Percentiles rank a stretch among this genome's conserved stretches.
Conservation (phyloP, 2,329 filamentous ascomycete genomes). For the Aspergillus hortae region DNA sequence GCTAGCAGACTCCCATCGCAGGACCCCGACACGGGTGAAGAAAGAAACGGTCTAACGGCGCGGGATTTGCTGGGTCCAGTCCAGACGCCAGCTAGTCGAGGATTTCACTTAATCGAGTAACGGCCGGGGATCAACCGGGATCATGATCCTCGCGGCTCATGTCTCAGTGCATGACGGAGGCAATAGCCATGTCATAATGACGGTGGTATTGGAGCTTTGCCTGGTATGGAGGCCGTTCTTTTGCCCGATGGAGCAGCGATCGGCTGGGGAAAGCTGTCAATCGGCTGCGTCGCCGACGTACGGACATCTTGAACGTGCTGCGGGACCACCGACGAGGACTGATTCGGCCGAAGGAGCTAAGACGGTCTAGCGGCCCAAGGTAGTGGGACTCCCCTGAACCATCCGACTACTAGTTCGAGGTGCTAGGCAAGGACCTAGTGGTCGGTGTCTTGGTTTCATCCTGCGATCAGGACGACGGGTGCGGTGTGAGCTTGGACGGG, state of each 20-base stretch:
- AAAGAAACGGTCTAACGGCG: neutral
- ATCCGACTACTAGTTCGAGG: neutral
- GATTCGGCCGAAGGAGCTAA: neutral
- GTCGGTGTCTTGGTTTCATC: neutral
- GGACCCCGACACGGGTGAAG: neutral
- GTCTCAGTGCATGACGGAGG: neutral
- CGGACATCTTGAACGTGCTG: too few relatives aligned
- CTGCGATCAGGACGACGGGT: too few relatives aligned
- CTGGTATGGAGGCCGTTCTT: too few relatives aligned
- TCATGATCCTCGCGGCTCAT: neutral
- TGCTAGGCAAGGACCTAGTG: too few relatives aligned
- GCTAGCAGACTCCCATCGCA: too few relatives aligned
- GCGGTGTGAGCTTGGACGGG: too few relatives aligned
- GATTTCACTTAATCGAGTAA: neutral
- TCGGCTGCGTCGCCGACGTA: too few relatives aligned
- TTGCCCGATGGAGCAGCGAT: too few relatives aligned
- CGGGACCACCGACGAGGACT: neutral
- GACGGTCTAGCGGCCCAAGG: neutral
- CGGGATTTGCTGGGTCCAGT: neutral
- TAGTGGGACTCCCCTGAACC: constrained; percentile 1
- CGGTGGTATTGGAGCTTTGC: too few relatives aligned
- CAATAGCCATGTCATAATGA: neutral
- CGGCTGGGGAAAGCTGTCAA: too few relatives aligned
- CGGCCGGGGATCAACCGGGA: neutral
- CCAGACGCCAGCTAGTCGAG: neutral